Conservation (phyloP, 2,329 filamentous ascomycete genomes). For the Colletotrichum destructivum region DNA sequence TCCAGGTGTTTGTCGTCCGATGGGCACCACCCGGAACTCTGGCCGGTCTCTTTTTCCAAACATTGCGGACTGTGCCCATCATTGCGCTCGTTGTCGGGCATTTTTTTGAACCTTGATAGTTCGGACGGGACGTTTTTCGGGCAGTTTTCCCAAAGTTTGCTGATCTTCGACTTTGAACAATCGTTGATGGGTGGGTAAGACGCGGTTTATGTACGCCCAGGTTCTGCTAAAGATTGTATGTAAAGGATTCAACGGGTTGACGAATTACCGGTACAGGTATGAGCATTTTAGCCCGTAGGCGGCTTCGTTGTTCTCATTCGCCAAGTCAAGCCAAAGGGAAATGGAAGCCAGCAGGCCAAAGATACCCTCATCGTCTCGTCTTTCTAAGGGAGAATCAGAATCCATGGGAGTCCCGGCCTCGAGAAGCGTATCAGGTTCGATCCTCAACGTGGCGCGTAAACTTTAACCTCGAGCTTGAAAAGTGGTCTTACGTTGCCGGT, state of each 20-base stretch:
- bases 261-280: not conserved
- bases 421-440: constrained; percentile 22
- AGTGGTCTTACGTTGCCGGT: not conserved
- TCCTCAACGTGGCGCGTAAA: constrained; percentile 18
- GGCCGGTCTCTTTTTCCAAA: not conserved
- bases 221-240: not conserved
- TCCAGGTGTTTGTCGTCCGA: constrained; percentile 16
- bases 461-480: constrained; percentile 15
- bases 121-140: not conserved
- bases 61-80: not conserved
- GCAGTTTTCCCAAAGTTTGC: not conserved
- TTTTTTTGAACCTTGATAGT: not conserved
- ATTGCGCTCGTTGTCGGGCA: not conserved
- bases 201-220: not conserved
- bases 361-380: not conserved
- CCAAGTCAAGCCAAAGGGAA: not conserved
- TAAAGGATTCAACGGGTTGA: not conserved
- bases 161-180: not conserved
- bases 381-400: not conserved
- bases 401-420: constrained; percentile 11
- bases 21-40: constrained; percentile 9
- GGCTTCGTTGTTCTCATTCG: not conserved
- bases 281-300: not conserved
- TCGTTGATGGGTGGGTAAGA: not conserved
- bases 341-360: not conserved